Percentiles rank a stretch among this genome's conserved stretches.
These are phyloP conservation scores for Magnaporthiopsis rhizophila DNA, from an alignment of 2,329 filamentous ascomycete genomes.

Conservation along the genomic window DNA sequence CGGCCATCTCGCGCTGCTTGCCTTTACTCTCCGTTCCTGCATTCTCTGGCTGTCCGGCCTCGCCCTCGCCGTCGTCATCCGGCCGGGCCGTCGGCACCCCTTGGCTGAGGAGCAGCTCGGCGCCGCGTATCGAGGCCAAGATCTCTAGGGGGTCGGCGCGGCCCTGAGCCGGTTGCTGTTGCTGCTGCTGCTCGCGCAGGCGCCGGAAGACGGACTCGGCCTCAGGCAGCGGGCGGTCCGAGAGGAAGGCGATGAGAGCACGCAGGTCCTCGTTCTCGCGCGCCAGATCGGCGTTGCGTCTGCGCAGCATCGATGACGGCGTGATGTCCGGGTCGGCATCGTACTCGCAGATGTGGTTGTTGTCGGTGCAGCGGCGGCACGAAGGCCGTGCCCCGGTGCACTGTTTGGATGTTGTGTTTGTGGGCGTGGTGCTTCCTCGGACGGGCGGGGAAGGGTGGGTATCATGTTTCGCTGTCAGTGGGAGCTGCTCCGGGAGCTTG, in stretches of 20 bases:
- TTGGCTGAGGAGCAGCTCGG: neutral
- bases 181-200: neutral
- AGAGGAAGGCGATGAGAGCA: constrained; percentile 1
- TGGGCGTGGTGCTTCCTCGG: neutral
- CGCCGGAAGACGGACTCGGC: neutral
- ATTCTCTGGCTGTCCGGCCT: no score
- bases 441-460: neutral
- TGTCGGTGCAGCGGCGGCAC: constrained; percentile 5
- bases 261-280: constrained; percentile 6
- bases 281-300: constrained; percentile 1
- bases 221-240: neutral
- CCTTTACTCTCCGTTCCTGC: no score
- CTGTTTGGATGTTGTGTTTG: neutral
- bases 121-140: neutral
- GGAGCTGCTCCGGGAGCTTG: neutral
- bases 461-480: no score
- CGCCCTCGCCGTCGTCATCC: no score
- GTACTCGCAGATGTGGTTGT: constrained; percentile 4
- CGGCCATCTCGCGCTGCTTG: no score
- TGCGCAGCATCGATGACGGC: neutral
- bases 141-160: neutral
- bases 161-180: neutral
- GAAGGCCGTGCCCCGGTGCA: constrained; percentile 5
- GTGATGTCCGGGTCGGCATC: constrained; percentile 7
- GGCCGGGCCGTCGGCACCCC: no score